Base-by-base conservation (phyloP, 1,139 yeast genomes). In the Magnusiomyces sp. region DNA sequence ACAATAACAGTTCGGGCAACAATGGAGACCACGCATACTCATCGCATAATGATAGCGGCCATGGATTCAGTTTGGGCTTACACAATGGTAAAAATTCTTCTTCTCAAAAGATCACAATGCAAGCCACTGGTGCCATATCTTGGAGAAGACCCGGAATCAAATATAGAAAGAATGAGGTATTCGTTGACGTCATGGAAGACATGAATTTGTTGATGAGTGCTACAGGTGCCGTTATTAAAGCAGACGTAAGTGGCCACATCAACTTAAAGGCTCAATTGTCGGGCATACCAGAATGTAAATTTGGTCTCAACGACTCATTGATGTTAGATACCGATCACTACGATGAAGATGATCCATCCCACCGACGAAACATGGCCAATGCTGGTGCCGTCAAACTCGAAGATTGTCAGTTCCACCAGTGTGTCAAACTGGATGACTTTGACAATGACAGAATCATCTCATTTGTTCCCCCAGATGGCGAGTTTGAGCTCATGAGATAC, bases 401-500 rank as follows among this genome's bases (percentile, higher is more conserved):
- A 58, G 95, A 88, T 63, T 81, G 88, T 59, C 88, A 85, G 58
- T 86, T 90, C 67, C 97, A 92, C 66, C 94, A 87, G 59, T 84
- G 95, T 65, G 95, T 87, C 36, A 76, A 83, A 50, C 70, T 86
- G 47, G 77, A 81, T 42, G 75, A 77, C 60, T 86, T 84, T 63
- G 89, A 84, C 58, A 64, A 75, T 6, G 83, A 81, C 41, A 72
- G 85, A 47, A 73, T 79, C 47, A 83, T 88, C 53, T 78, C 79
- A 47, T 88, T 88, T 59, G 74, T 83, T 11, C 95, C 95, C 5
- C 95, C 97, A 1, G 97, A 90, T 68, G 97, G 97, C 0, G 83
- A 81, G 51, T 88, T 88, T 64, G 95, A 89, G 63, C 75, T 92
- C 52, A 83, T 92, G 94, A 72, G 80, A 44, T 90, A 90, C 73